phyloP scores from a whole-genome alignment of 2,329 filamentous ascomycete genomes.

The Karstenula rhodostoma region DNA sequence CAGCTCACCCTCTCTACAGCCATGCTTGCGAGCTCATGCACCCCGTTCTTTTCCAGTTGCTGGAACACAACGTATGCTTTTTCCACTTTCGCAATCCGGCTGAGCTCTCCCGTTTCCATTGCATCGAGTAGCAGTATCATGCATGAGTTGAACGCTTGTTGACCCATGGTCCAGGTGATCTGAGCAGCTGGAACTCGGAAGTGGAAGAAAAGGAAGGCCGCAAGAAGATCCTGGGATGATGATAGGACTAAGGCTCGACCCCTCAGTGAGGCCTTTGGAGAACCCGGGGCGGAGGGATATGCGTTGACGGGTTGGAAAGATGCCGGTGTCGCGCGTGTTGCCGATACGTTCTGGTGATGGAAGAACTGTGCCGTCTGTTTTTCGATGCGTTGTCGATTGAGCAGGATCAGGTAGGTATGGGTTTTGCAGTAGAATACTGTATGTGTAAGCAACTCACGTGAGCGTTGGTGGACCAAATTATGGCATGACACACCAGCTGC shows the following conservation, averaged over 20 bases:
- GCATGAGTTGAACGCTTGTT: constrained; percentile 60
- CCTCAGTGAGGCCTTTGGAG: constrained; percentile 34
- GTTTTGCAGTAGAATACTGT: constrained; percentile 57
- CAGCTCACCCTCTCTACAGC: constrained; percentile 53
- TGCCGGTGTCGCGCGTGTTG: constrained; percentile 11
- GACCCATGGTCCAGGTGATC: constrained; percentile 58
- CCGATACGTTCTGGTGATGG: constrained; percentile 8
- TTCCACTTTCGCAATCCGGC: constrained; percentile 51
- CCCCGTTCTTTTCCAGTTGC: constrained; percentile 51
- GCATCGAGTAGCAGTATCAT: constrained; percentile 60
- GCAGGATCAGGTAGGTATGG: constrained; percentile 58
- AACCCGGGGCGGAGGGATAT: constrained; percentile 25
- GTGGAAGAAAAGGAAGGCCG: constrained; percentile 58
- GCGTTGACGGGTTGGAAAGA: constrained; percentile 27
- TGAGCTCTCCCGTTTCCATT: constrained; percentile 51
- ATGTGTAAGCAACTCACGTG: constrained; percentile 22
- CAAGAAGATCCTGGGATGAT: constrained; percentile 52
- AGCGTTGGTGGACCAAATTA: not conserved
- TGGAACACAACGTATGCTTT: constrained; percentile 54
- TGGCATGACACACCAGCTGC: constrained; percentile 51
- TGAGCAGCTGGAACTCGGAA: constrained; percentile 53
- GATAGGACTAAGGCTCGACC: constrained; percentile 53
- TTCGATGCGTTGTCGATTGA: constrained; percentile 56
- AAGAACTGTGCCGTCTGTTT: constrained; percentile 17
- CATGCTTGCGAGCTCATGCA: constrained; percentile 56